Conservation (phyloP, 2,329 filamentous ascomycete species). For the Fusarium sp. region DNA sequence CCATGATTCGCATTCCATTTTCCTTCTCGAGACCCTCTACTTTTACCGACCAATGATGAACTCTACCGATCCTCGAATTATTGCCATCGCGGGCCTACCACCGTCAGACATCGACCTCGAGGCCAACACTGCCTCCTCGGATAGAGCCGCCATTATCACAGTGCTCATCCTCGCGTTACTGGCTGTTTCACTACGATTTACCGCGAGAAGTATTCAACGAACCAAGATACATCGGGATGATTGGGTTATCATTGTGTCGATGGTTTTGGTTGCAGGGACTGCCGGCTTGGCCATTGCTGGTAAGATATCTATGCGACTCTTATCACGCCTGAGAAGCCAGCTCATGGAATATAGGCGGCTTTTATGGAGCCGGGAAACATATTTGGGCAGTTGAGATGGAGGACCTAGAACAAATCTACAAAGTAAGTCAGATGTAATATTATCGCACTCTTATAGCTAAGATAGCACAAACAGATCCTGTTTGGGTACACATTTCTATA, state of each 20-base stretch:
- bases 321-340: too few relatives aligned
- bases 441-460: background rate
- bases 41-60: background rate
- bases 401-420: slow-evolving; percentile 5
- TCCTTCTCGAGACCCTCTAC: rapidly evolving
- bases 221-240: slow-evolving; percentile 13
- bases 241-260: slow-evolving; percentile 11
- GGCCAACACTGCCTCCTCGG: background rate
- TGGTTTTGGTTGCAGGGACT: slow-evolving; percentile 14
- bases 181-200: slow-evolving; percentile 5
- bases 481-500: slow-evolving; percentile 20
- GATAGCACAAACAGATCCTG: background rate
- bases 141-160: slow-evolving; percentile 3
- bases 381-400: slow-evolving; percentile 14
- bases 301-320: too few relatives aligned
- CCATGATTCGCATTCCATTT: too few relatives aligned
- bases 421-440: background rate
- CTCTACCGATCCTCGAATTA: background rate
- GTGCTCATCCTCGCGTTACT: slow-evolving; percentile 2
- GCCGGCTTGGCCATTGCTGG: slow-evolving; percentile 11
- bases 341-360: slow-evolving; percentile 6
- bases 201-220: slow-evolving; percentile 1
- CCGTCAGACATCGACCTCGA: slow-evolving; percentile 2
- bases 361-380: slow-evolving; percentile 15
- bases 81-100: slow-evolving; percentile 7